Evolutionary conservation across 2,329 filamentous ascomycete species (phyloP).

Genomic region (Lasiodiplodia theobromae): DNA sequence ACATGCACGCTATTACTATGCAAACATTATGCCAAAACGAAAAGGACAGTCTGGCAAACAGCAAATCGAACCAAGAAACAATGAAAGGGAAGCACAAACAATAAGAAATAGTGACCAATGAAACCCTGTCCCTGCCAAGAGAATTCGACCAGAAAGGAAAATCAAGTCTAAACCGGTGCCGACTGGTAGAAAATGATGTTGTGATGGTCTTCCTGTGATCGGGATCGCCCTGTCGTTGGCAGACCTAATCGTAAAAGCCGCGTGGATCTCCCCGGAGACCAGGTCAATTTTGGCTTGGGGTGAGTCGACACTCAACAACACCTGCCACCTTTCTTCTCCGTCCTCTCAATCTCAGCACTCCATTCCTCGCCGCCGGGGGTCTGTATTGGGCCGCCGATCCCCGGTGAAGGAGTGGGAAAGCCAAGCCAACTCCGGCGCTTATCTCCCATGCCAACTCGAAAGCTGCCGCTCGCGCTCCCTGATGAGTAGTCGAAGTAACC

Average conservation of each 20-base stretch:
- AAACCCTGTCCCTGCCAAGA: slow-evolving; percentile 25
- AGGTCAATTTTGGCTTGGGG: background rate
- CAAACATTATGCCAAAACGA: background rate
- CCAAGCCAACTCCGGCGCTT: slow-evolving; percentile 73
- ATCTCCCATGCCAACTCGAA: slow-evolving; percentile 64
- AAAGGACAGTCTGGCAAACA: background rate
- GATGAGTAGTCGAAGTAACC: slow-evolving; percentile 59
- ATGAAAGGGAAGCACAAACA: background rate
- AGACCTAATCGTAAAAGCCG: background rate
- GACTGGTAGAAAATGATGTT: background rate
- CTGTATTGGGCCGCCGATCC: slow-evolving; percentile 35
- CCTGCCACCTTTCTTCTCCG: slow-evolving; percentile 43
- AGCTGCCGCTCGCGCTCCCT: slow-evolving; percentile 62
- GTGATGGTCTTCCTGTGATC: background rate
- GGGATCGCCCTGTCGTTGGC: background rate
- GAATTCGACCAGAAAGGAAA: slow-evolving; percentile 7
- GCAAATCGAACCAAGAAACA: slow-evolving; percentile 2
- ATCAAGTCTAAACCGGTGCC: background rate
- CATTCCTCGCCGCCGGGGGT: slow-evolving; percentile 42
- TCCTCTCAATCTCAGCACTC: slow-evolving; percentile 43
- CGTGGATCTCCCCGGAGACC: background rate
- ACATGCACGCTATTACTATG: slow-evolving; percentile 14
- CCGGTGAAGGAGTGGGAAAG: slow-evolving; percentile 57
- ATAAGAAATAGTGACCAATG: slow-evolving; percentile 9
- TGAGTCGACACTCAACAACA: slow-evolving; percentile 40